These are phyloP conservation scores for Dimargaris xerosporica DNA, from an alignment of 192 early-diverging fungal species.

Conservation along the genomic window DNA sequence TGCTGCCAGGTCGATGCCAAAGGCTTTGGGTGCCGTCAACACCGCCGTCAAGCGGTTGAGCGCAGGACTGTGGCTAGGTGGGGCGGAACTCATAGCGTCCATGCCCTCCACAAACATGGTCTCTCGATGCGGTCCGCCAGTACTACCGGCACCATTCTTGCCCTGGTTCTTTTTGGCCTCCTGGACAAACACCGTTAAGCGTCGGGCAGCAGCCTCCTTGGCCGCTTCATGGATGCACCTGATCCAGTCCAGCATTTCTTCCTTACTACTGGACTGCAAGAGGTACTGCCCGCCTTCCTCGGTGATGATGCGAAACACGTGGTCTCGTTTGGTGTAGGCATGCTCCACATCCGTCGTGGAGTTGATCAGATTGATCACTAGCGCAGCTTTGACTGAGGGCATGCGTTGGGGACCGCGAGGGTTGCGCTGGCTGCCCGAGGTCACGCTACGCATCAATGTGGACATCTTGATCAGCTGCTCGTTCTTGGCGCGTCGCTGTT, in stretches of 20 bases:
- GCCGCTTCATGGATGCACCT: constrained; percentile 45
- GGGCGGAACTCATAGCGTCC: background rate
- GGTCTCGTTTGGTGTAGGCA: constrained; percentile 47
- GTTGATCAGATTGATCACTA: constrained; percentile 65
- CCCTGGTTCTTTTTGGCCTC: constrained; percentile 25
- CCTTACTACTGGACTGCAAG: constrained; percentile 43
- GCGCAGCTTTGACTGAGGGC: constrained; percentile 38
- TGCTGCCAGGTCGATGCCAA: constrained; percentile 40
- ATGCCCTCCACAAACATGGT: constrained; percentile 12
- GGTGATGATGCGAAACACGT: constrained; percentile 62
- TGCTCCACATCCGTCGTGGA: constrained; percentile 51
- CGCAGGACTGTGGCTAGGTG: background rate
- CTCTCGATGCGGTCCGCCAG: constrained; percentile 4
- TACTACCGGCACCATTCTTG: too few relatives aligned
- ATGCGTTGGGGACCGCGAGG: constrained; percentile 15
- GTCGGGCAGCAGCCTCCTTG: constrained; percentile 49
- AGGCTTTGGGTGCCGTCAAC: constrained; percentile 32
- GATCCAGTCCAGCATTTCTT: constrained; percentile 65
- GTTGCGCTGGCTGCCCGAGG: constrained; percentile 19
- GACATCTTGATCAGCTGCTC: constrained; percentile 36
- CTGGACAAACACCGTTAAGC: constrained; percentile 47
- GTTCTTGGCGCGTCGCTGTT: constrained; percentile 35
- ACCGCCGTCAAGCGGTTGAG: background rate
- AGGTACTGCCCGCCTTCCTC: constrained; percentile 68
- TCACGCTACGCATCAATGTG: constrained; percentile 30